Percentiles rank a stretch among this genome's conserved stretches.
These are phyloP conservation scores for Thraustochytrium striatum DNA, from an alignment of 352 stramenopile genomes.

Conservation along the genomic window DNA sequence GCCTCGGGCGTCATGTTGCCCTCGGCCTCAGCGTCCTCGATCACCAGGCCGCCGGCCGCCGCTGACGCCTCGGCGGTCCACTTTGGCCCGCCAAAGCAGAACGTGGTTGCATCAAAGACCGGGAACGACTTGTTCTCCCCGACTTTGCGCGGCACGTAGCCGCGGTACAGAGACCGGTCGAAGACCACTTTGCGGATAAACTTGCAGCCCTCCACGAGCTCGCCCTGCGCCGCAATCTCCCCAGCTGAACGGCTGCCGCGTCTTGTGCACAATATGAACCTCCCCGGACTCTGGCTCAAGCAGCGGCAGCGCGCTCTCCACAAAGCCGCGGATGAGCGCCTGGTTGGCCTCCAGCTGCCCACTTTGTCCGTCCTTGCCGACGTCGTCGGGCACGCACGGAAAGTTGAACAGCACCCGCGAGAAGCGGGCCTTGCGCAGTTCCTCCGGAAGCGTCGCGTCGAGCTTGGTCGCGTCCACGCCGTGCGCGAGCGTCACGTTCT, in stretches of 20 bases:
- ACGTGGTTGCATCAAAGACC: constrained; percentile 90
- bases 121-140: constrained; percentile 89
- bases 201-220: constrained; percentile 57
- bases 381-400: constrained; percentile 78
- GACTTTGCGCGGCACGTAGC: constrained; percentile 92
- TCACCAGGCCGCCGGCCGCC: background rate
- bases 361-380: constrained; percentile 91
- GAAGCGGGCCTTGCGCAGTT: constrained; percentile 61
- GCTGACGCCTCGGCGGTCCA: background rate
- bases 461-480: constrained; percentile 82
- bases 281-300: constrained; percentile 66
- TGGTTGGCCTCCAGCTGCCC: constrained; percentile 91
- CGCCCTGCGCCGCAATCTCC: constrained; percentile 65
- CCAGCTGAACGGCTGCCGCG: constrained; percentile 79
- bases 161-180: constrained; percentile 80
- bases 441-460: constrained; percentile 57
- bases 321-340: constrained; percentile 79
- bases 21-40: background rate
- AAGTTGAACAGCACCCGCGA: constrained; percentile 94
- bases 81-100: constrained; percentile 70
- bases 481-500: constrained; percentile 65
- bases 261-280: constrained; percentile 93
- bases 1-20: background rate
- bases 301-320: constrained; percentile 60
- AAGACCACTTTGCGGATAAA: constrained; percentile 79